Conservation (phyloP, 1,284 basidiomycete genomes). For the Melampsora occidentalis region DNA sequence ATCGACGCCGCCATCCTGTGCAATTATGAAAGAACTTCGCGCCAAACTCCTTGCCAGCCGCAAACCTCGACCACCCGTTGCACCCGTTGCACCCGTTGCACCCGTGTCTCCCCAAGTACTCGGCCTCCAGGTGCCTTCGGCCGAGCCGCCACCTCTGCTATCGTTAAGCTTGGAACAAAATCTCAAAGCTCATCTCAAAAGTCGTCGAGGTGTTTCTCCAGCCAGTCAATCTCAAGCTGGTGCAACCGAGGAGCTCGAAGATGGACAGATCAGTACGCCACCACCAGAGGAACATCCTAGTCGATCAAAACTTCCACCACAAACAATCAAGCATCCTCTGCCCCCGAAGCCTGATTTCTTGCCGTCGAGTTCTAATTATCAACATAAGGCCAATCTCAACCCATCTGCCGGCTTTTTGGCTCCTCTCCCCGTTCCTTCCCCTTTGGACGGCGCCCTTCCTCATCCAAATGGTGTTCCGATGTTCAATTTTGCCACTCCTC, state of each 20-base stretch:
- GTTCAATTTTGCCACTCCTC: too few species aligned
- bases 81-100: background rate
- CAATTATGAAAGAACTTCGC: background rate
- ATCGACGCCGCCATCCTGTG: background rate
- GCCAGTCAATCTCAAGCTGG: constrained; percentile 2
- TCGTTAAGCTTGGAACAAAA: constrained; percentile 2
- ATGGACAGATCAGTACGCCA: constrained; percentile 5
- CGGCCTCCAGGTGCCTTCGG: background rate
- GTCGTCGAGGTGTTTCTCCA: background rate
- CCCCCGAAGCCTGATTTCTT: background rate
- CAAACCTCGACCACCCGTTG: background rate
- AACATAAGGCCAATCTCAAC: background rate
- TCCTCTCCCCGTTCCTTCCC: background rate
- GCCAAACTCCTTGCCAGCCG: background rate
- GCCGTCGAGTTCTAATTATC: background rate
- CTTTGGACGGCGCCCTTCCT: background rate
- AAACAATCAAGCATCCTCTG: background rate
- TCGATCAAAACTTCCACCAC: background rate
- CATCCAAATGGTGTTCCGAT: too few species aligned
- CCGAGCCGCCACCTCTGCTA: background rate
- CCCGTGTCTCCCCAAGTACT: background rate
- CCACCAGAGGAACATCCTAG: background rate
- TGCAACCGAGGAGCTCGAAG: background rate
- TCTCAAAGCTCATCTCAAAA: background rate
- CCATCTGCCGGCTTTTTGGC: background rate